Conservation (phyloP, 352 stramenopile species). For the Thraustochytrium sp. region DNA sequence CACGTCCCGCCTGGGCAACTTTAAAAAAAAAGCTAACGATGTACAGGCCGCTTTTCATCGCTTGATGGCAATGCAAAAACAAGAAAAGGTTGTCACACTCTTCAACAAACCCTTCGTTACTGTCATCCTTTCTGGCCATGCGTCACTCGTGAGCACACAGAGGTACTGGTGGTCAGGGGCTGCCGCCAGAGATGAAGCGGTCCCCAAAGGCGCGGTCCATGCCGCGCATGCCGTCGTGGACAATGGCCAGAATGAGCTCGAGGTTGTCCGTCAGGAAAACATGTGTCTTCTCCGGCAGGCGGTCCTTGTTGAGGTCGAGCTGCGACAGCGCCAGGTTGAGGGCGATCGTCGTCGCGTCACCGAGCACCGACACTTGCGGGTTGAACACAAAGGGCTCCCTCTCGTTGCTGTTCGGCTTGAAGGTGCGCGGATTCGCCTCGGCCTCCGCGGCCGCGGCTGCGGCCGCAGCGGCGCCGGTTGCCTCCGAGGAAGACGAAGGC, state of each 20-base stretch:
- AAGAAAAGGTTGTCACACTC: no score
- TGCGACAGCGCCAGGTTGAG: slow-evolving; percentile 23
- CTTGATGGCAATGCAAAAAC: no score
- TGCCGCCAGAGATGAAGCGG: no score
- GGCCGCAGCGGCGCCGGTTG: no score
- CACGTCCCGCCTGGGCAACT: no score
- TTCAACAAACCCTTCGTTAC: no score
- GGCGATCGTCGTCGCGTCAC: slow-evolving; percentile 36
- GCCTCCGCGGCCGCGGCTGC: background rate
- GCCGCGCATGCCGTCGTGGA: slow-evolving; percentile 19
- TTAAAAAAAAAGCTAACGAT: no score
- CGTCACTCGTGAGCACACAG: no score
- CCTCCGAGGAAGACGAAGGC: background rate
- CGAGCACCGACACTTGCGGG: slow-evolving; percentile 34
- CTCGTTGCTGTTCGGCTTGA: slow-evolving; percentile 18
- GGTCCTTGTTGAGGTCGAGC: slow-evolving; percentile 41
- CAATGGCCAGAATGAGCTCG: background rate
- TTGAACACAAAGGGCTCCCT: slow-evolving; percentile 37
- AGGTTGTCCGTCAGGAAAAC: slow-evolving; percentile 27
- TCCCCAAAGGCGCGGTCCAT: slow-evolving; percentile 41
- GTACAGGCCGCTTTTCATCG: no score
- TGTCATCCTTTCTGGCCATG: no score
- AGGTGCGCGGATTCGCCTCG: background rate
- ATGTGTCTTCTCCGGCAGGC: slow-evolving; percentile 31
- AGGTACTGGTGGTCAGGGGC: no score